Percentiles rank a stretch among this genome's conserved stretches.
These are phyloP conservation scores for Stephania japonica DNA, from an alignment of 164 flowering plant species.

Conservation along the genomic window DNA sequence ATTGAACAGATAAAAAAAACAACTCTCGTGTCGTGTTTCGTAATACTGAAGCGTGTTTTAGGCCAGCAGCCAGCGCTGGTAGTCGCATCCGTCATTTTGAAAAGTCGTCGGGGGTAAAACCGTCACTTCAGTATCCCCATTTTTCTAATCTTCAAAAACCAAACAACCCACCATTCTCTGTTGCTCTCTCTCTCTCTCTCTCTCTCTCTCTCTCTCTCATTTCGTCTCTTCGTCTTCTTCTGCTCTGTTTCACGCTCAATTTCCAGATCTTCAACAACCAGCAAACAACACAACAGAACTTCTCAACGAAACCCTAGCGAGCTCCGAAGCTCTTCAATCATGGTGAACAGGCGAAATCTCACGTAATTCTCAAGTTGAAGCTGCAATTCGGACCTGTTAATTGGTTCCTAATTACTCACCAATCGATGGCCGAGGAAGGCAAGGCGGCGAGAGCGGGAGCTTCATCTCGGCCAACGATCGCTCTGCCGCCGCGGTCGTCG, in stretches of 20 bases:
- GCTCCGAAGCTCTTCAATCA: too few species aligned
- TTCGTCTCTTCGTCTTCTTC: neutral
- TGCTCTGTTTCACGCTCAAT: too few species aligned
- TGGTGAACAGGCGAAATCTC: too few species aligned
- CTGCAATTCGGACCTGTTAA: too few species aligned
- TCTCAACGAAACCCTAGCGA: too few species aligned
- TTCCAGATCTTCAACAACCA: too few species aligned
- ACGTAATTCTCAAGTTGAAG: too few species aligned
- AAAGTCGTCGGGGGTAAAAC: constrained; percentile 8
- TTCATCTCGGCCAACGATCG: constrained; percentile 42
- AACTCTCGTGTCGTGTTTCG: neutral
- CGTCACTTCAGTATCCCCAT: neutral
- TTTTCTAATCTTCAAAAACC: neutral
- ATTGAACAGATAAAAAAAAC: neutral
- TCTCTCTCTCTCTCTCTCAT: neutral
- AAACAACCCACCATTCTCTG: neutral
- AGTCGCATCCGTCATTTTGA: neutral
- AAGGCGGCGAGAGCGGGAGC: constrained; percentile 14
- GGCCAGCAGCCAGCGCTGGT: neutral
- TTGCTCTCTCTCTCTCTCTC: neutral
- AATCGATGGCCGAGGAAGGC: constrained; percentile 21
- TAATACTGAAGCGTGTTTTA: neutral
- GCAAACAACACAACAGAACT: neutral
- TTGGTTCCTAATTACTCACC: too few species aligned
- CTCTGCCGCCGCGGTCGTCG: constrained; percentile 55